Conservation (phyloP, 306 rosid genomes). For the Vigna mungo region DNA sequence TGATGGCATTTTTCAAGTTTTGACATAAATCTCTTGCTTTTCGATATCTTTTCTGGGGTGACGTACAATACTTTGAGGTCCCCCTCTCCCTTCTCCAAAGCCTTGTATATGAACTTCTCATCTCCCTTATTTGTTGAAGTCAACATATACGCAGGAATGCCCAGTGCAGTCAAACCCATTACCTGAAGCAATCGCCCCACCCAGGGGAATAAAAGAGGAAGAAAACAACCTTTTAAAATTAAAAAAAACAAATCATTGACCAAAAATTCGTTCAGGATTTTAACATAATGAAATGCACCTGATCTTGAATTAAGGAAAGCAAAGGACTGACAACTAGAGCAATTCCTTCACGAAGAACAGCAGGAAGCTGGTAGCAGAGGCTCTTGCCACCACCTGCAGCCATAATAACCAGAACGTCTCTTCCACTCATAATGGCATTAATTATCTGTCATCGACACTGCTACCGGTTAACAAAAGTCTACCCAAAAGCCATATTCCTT, state of each 20-base stretch:
- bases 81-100: conserved; percentile 93
- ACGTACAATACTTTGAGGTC: conserved; percentile 80
- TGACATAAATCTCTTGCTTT: conserved; percentile 99
- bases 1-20: conserved; percentile 95
- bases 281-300: conserved; percentile 62
- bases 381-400: conserved; percentile 99
- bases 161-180: conserved; percentile 92
- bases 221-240: conserved; percentile 21
- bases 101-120: conserved; percentile 83
- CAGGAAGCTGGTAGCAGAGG: conserved; percentile 97
- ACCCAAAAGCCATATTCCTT: neutral
- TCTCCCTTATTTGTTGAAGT: conserved; percentile 83
- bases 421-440: conserved; percentile 88
- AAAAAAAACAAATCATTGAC: conserved; percentile 1
- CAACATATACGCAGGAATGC: conserved; percentile 86
- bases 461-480: conserved; percentile 45
- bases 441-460: conserved; percentile 64
- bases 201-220: conserved; percentile 8
- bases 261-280: conserved; percentile 5
- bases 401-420: conserved; percentile 93
- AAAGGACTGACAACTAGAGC: conserved; percentile 94
- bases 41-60: conserved; percentile 96
- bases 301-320: conserved; percentile 95
- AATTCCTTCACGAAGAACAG: conserved; percentile 82
- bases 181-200: conserved; percentile 61